A percentile compares a stretch with the other conserved stretches of the same genome.
Conservation (phyloP, 208 protist species). For the Acanthamoeba triangularis region DNA sequence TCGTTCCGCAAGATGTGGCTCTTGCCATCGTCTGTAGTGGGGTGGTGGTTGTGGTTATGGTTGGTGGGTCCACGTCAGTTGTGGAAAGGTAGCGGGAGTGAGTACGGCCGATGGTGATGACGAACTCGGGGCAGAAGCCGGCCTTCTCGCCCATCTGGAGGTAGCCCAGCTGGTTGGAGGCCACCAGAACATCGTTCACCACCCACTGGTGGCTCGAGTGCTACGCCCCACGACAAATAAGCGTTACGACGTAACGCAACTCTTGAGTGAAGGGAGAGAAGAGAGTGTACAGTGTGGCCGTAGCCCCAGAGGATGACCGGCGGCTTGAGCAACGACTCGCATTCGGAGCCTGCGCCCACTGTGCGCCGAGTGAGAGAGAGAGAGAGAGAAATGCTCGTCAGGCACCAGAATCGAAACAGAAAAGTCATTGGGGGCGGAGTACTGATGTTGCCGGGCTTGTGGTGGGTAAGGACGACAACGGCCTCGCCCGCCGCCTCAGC, state of each 20-base stretch:
- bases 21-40: background rate
- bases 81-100: background rate
- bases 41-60: too few species aligned
- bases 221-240: background rate
- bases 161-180: slow-evolving; percentile 60
- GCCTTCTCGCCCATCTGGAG: slow-evolving; percentile 53
- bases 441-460: background rate
- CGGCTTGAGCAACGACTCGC: background rate
- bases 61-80: background rate
- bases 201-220: background rate
- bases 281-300: slow-evolving; percentile 37
- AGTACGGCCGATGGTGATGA: background rate
- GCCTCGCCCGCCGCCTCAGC: background rate
- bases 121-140: slow-evolving; percentile 32
- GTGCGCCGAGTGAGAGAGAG: too few species aligned
- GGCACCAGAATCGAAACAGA: too few species aligned
- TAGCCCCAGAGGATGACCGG: background rate
- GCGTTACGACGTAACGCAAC: background rate
- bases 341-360: background rate
- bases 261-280: background rate
- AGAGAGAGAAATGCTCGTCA: too few species aligned
- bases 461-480: slow-evolving; percentile 3
- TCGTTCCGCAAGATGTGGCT: background rate
- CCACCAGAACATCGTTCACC: slow-evolving; percentile 19
- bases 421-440: too few species aligned